Evolutionary conservation across 2,329 filamentous ascomycete genomes (phyloP), one percentile per base, ranked within the genome.

Genomic region (Nemania bipapillata): DNA sequence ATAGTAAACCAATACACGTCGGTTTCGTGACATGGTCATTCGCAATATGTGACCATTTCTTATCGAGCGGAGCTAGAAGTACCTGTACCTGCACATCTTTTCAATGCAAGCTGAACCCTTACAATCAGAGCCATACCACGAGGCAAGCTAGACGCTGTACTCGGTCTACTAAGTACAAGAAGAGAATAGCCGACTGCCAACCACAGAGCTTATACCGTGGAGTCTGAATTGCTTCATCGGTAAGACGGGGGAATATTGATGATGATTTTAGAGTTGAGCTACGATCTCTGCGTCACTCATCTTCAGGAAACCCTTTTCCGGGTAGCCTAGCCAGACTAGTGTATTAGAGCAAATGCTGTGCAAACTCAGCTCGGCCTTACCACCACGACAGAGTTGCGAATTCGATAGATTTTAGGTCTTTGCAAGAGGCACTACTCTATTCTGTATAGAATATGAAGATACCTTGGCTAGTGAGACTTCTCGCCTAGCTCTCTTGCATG

Each of bases 91-190:
- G 32, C 35, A 26, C 24, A 3, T 40, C 24, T 32, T 62, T 37
- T 11, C 37, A 62, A 45, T n/a, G 22, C 30, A 37, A 60, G 24
- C 3, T 20, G 20, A 50, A 61, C 17, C 32, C 35, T 49, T 26
- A 55, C 8, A 26, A 63, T 47, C 37, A 28, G 26, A 40, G 24
- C 49, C 32, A 15, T n/a, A 62, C 32, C 30, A 32, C 35, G 45
- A 15, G 50, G 11, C 17, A 12, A 17, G 35, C n/a, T n/a, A n/a
- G n/a, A n/a, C n/a, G n/a, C n/a, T n/a, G n/a, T n/a, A n/a, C n/a
- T n/a, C n/a, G n/a, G n/a, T n/a, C n/a, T n/a, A n/a, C n/a, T n/a
- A n/a, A n/a, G n/a, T n/a, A n/a, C n/a, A 24, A 35, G 26, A 26
- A 47, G 37, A 35, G 11, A 47, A 47, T 35, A 45, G 28, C 50